A percentile compares a stretch with the other conserved stretches of the same genome.
Evolutionary conservation across 2,329 filamentous ascomycete genomes (phyloP).

Genomic region (Aspergillus cejpii): DNA sequence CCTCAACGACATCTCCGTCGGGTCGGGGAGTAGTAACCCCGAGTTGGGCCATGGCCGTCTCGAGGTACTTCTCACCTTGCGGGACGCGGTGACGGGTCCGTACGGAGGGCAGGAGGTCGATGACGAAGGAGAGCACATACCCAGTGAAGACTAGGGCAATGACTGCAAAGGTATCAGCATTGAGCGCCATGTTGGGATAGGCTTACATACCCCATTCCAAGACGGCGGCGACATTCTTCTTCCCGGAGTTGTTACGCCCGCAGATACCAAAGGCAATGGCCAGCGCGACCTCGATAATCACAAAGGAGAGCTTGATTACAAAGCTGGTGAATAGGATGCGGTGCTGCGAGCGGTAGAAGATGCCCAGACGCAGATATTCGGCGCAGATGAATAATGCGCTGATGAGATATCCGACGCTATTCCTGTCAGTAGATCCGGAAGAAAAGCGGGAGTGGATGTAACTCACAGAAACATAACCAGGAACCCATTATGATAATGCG

Average conservation of each 20-base stretch:
- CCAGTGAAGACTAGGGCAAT: conserved; percentile 81
- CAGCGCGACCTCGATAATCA: conserved; percentile 69
- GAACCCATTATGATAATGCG: conserved; percentile 65
- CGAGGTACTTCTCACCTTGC: conserved; percentile 36
- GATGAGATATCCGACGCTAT: conserved; percentile 65
- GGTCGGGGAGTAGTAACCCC: too few species aligned
- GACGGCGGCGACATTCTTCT: conserved; percentile 63
- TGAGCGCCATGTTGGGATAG: background rate
- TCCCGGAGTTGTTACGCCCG: conserved; percentile 28
- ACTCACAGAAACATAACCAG: conserved; percentile 67
- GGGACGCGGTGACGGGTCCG: conserved; percentile 50
- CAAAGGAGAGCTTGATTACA: conserved; percentile 79
- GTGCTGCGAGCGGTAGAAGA: conserved; percentile 65
- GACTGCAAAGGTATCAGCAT: conserved; percentile 25
- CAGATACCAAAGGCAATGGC: conserved; percentile 58
- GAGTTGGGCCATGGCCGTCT: conserved; percentile 18
- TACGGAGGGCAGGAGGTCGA: conserved; percentile 78
- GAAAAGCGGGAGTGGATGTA: too few species aligned
- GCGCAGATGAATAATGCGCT: conserved; percentile 82
- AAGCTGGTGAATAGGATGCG: conserved; percentile 70
- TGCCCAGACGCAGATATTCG: conserved; percentile 81
- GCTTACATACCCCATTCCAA: conserved; percentile 60
- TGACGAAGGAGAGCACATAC: conserved; percentile 77
- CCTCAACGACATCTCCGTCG: conserved; percentile 21
- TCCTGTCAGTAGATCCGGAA: background rate